Evolutionary conservation across 2,329 filamentous ascomycete genomes (phyloP), one percentile per base, ranked within the genome.

Genomic region (Pyricularia pennisetigena): DNA sequence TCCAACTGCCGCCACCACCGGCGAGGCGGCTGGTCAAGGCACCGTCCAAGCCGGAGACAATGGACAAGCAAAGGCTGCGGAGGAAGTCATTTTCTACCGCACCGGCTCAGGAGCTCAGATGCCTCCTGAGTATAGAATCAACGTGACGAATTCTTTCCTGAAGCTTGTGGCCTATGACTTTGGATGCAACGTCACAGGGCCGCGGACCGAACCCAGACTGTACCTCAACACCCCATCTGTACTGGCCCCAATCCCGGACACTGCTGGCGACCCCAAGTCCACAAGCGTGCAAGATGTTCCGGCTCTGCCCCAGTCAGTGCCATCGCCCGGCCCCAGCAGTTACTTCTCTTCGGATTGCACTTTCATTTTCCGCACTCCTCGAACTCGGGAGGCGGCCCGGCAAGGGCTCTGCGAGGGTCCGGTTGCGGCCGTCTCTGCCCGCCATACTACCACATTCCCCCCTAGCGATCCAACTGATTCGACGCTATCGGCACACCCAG

Each of bases 151-250:
- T 2, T 82, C 86, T 49, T 89, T 89, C 68, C 75, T 89, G 68
- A 89, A 89, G 74, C 81, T 90, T 4, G 82, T 90, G 20, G 82
- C 86, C 23, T 90, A 89, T 72, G 86, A 89, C 70, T 90, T 89
- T 75, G 85, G 86, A 66, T 89, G 87, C 75, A 89, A 84, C 71
- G 83, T 88, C 65, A 79, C 81, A 2, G 79, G 83, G 29, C 79
- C 87, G 20, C 82, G 86, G 59, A 79, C 81, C 28, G 87, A 90
- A 72, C 87, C 87, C 10, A 82, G 87, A 2, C 78, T 90, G 24
- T 82, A 88, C 64, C 75, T 89, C 67, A 79, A 78, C 65, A 79
- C 79, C 71, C 74, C 68, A 70, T 64, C 70, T 74, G 71, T 70
- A 74, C 70, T 71, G 72, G 65, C 14, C n/a, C 66, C 68, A 64